Evolutionary conservation across 345 rosid genomes (phyloP).

Genomic region (Microthlaspi erraticum): DNA sequence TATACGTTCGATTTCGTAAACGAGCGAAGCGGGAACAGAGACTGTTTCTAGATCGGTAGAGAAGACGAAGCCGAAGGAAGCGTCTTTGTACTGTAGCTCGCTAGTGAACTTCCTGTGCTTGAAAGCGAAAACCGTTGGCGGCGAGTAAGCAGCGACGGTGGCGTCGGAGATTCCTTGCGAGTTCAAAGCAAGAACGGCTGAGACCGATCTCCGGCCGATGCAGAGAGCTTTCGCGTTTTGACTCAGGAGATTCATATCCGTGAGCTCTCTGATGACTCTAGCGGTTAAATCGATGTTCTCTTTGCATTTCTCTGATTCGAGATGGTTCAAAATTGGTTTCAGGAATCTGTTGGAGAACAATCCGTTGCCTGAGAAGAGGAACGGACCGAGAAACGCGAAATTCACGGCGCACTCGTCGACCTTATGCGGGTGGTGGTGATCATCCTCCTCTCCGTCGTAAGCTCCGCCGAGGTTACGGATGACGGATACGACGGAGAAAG

Average conservation of each 20-base stretch:
- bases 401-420: slow-evolving; percentile 51
- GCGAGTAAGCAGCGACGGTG: slow-evolving; percentile 52
- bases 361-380: slow-evolving; percentile 39
- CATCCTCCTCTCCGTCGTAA: slow-evolving; percentile 47
- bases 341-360: slow-evolving; percentile 47
- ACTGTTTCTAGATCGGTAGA: slow-evolving; percentile 65
- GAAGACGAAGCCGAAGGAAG: slow-evolving; percentile 69
- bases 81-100: slow-evolving; percentile 63
- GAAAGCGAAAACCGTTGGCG: slow-evolving; percentile 64
- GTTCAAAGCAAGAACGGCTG: slow-evolving; percentile 60
- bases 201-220: slow-evolving; percentile 71
- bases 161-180: slow-evolving; percentile 61
- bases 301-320: slow-evolving; percentile 51
- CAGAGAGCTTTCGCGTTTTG: slow-evolving; percentile 65
- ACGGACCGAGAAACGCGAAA: slow-evolving; percentile 44
- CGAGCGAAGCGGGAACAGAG: slow-evolving; percentile 75
- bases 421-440: slow-evolving; percentile 33
- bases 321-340: slow-evolving; percentile 55
- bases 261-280: slow-evolving; percentile 61
- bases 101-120: slow-evolving; percentile 60
- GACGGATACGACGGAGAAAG: slow-evolving; percentile 62
- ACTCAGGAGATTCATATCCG: slow-evolving; percentile 52
- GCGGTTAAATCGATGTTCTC: slow-evolving; percentile 57
- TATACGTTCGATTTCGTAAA: slow-evolving; percentile 85
- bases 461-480: slow-evolving; percentile 54